These are phyloP conservation scores for Alternaria conjuncta DNA, from an alignment of 2,329 filamentous ascomycete genomes.

Conservation along the genomic window DNA sequence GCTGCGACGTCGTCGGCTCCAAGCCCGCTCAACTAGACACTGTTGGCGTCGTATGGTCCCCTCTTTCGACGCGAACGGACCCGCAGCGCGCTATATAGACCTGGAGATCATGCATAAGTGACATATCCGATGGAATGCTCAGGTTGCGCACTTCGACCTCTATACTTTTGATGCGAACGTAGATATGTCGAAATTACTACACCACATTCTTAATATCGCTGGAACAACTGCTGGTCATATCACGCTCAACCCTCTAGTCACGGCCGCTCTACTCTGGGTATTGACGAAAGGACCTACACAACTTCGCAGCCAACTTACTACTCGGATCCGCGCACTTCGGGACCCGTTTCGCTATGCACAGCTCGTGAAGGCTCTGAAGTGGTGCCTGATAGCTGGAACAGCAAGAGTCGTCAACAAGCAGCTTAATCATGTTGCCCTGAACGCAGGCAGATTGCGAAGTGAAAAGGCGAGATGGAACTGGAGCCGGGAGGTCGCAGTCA, in stretches of 20 bases:
- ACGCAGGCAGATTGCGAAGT: constrained; percentile 49
- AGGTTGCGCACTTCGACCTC: background rate
- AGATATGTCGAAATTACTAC: constrained; percentile 28
- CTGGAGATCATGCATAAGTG: background rate
- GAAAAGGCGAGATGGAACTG: constrained; percentile 46
- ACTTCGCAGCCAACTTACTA: constrained; percentile 30
- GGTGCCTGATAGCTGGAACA: constrained; percentile 43
- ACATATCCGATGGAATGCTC: background rate
- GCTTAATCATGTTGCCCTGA: constrained; percentile 43
- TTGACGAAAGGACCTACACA: constrained; percentile 40
- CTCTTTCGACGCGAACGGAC: constrained; percentile 4
- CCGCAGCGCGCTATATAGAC: constrained; percentile 3
- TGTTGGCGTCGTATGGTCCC: background rate
- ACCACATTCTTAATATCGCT: constrained; percentile 25
- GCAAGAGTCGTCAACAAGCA: constrained; percentile 32
- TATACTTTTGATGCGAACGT: background rate
- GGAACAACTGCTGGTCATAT: constrained; percentile 27
- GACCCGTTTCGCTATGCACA: constrained; percentile 27
- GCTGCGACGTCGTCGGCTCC: background rate
- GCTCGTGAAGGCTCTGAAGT: constrained; percentile 36
- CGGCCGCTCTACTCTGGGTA: constrained; percentile 37
- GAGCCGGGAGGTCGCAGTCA: constrained; percentile 42
- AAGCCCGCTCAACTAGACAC: constrained; percentile 3
- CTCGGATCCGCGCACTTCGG: constrained; percentile 26
- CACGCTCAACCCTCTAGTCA: constrained; percentile 39